Percentiles rank a stretch among this genome's conserved stretches.
Evolutionary conservation across 2,329 filamentous ascomycete genomes (phyloP).

Genomic region (Alternaria gansuensis): DNA sequence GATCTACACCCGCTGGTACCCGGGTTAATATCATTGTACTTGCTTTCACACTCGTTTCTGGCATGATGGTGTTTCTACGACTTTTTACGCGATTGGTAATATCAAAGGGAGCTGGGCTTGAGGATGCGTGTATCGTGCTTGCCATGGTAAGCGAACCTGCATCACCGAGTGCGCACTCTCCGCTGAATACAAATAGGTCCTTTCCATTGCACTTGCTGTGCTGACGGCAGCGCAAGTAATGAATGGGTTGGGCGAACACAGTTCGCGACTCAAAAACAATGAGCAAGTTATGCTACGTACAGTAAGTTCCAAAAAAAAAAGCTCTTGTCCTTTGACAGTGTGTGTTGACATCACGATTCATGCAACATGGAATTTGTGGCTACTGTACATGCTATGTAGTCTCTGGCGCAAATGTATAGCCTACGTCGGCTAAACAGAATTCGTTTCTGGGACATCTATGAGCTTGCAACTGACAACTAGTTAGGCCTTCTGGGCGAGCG

Average conservation of each 20-base stretch:
- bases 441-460: background rate
- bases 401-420: background rate
- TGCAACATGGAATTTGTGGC: background rate
- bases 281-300: constrained; percentile 23
- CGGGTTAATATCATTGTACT: constrained; percentile 45
- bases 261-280: constrained; percentile 19
- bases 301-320: constrained; percentile 21
- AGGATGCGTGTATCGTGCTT: constrained; percentile 44
- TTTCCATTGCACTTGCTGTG: constrained; percentile 42
- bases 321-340: background rate
- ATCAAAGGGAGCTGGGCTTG: constrained; percentile 37
- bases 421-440: background rate
- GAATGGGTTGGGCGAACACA: constrained; percentile 45
- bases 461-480: constrained; percentile 21
- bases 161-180: background rate
- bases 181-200: constrained; percentile 30
- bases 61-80: constrained; percentile 42
- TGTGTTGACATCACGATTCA: background rate
- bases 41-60: constrained; percentile 46
- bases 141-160: constrained; percentile 40
- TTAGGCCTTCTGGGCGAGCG: constrained; percentile 49
- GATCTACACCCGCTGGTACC: constrained; percentile 41
- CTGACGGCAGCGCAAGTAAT: constrained; percentile 41
- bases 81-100: constrained; percentile 43
- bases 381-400: no score